Percentiles rank a stretch among this genome's conserved stretches.
Evolutionary conservation across 1,139 yeast genomes (phyloP).

Genomic region (Debaryomyces fabryi): DNA sequence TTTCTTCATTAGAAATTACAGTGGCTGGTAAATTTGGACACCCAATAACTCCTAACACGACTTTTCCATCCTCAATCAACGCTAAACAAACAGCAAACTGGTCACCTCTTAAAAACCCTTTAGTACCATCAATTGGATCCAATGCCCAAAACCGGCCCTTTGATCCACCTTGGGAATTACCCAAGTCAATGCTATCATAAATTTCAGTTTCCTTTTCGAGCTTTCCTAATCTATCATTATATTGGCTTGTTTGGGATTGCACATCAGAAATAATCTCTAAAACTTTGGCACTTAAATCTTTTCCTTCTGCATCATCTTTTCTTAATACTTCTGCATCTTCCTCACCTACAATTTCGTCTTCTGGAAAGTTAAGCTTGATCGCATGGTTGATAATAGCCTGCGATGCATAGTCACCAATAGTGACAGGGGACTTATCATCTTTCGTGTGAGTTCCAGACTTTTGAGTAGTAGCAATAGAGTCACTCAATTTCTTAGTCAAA

Average conservation of each 20-base stretch:
- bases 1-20: slow-evolving; percentile 41
- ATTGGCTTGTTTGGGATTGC: slow-evolving; percentile 36
- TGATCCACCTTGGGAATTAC: slow-evolving; percentile 75
- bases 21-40: slow-evolving; percentile 84
- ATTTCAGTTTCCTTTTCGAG: slow-evolving; percentile 52
- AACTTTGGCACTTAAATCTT: slow-evolving; percentile 44
- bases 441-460: slow-evolving; percentile 72
- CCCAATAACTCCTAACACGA: slow-evolving; percentile 89
- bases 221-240: slow-evolving; percentile 37
- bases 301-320: slow-evolving; percentile 42
- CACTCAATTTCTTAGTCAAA: slow-evolving; percentile 73
- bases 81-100: slow-evolving; percentile 97
- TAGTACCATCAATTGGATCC: slow-evolving; percentile 98
- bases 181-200: slow-evolving; percentile 71
- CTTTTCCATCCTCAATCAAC: slow-evolving; percentile 80
- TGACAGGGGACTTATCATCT: slow-evolving; percentile 90
- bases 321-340: slow-evolving; percentile 77
- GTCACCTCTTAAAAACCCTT: slow-evolving; percentile 93
- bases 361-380: slow-evolving; percentile 74
- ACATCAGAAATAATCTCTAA: slow-evolving; percentile 51
- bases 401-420: slow-evolving; percentile 95
- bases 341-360: slow-evolving; percentile 90
- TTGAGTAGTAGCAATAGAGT: slow-evolving; percentile 61
- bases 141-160: slow-evolving; percentile 92
- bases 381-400: slow-evolving; percentile 92